Evolutionary conservation across 2,329 filamentous ascomycete species (phyloP).

Genomic region (Beauveria sp.): DNA sequence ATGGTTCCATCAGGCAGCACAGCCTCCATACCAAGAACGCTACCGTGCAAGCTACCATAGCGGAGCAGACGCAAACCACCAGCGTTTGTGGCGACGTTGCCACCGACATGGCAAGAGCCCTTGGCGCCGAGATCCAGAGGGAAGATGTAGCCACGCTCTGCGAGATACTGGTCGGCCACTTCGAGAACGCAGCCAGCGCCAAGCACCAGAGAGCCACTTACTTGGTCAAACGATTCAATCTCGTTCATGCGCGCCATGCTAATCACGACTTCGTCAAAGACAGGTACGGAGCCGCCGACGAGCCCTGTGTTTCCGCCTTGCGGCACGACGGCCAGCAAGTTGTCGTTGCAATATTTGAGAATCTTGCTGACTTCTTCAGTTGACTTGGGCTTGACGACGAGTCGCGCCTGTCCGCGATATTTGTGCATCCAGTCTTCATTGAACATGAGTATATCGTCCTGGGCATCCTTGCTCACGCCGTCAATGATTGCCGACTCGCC

Average conservation of each 20-base stretch:
- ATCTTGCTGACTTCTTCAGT: constrained; percentile 88
- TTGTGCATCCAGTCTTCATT: constrained; percentile 99
- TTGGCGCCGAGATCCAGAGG: constrained; percentile 96
- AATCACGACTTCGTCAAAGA: constrained; percentile 97
- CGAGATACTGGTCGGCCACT: constrained; percentile 76
- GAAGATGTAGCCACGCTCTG: constrained; percentile 80
- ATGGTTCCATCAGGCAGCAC: constrained; percentile 91
- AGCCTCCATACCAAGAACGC: constrained; percentile 83
- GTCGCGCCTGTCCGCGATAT: constrained; percentile 80
- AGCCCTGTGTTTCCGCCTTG: constrained; percentile 96
- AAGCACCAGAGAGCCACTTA: constrained; percentile 81
- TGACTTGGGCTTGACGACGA: constrained; percentile 78
- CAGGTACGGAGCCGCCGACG: constrained; percentile 89
- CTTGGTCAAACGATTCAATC: constrained; percentile 86
- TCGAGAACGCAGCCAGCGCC: constrained; percentile 92
- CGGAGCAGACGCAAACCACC: constrained; percentile 82
- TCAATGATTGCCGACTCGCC: constrained; percentile 75
- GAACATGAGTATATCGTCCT: constrained; percentile 81
- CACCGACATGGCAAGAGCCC: constrained; percentile 92
- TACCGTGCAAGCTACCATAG: constrained; percentile 92
- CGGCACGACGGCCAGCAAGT: constrained; percentile 85
- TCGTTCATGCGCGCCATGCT: constrained; percentile 85
- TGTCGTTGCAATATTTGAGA: constrained; percentile 89
- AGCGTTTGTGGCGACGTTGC: constrained; percentile 93
- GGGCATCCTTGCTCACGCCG: constrained; percentile 60